phyloP scores from a whole-genome alignment of 805 yeast species.

The Lachancea dasiensis region DNA sequence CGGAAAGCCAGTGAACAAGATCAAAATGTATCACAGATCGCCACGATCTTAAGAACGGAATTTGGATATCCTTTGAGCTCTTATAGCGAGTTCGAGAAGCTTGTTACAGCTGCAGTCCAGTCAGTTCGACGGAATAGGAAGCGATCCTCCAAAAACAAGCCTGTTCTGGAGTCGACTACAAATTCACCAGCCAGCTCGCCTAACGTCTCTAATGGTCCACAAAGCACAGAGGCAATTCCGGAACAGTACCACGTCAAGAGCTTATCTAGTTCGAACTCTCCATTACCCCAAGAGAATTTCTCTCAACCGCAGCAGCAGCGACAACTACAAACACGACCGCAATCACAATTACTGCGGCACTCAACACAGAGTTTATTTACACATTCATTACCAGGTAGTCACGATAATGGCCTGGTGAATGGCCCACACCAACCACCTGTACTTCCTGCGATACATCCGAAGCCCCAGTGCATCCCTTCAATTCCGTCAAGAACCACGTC shows the following conservation, averaged over 20 bases:
- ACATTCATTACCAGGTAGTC: constrained; percentile 1
- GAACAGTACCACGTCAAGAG: constrained; percentile 2
- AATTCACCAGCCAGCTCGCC: constrained; percentile 2
- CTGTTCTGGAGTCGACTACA: constrained; percentile 5
- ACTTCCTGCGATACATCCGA: constrained; percentile 10
- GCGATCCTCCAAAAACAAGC: constrained; percentile 42
- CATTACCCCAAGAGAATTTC: not conserved
- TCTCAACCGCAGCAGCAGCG: too few species aligned
- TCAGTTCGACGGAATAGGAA: constrained; percentile 85
- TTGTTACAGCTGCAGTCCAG: constrained; percentile 91
- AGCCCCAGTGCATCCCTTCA: constrained; percentile 7
- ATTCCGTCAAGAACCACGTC: constrained; percentile 2
- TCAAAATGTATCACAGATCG: constrained; percentile 69
- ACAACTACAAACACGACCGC: too few species aligned
- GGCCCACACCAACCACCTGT: not conserved
- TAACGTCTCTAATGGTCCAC: not conserved
- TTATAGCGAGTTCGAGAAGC: constrained; percentile 72
- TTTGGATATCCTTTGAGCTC: constrained; percentile 59
- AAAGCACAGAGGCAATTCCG: constrained; percentile 6
- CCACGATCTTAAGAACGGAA: constrained; percentile 68
- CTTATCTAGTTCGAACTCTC: not conserved
- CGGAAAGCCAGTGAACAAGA: constrained; percentile 93
- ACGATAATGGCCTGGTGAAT: not conserved
- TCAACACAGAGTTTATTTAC: not conserved
- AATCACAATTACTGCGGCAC: too few species aligned